A percentile compares a stretch with the other conserved stretches of the same genome.
phyloP scores from a whole-genome alignment of 176 grass and related monocot genomes.

The Panicum miliaceum region DNA sequence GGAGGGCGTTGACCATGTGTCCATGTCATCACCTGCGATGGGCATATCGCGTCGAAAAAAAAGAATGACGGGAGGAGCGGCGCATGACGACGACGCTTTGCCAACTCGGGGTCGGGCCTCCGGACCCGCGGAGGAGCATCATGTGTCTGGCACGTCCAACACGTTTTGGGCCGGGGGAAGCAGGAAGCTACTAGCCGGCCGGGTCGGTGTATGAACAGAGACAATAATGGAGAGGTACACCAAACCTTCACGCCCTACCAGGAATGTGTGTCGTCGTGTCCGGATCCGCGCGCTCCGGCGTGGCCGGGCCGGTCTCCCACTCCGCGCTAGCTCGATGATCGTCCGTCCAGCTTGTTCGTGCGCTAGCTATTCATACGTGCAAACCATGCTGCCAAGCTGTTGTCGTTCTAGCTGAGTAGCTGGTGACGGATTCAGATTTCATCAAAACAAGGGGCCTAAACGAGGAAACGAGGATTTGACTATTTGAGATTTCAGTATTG shows the following conservation, averaged over 20 bases:
- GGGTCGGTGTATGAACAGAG: background rate
- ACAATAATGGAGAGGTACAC: slow-evolving; percentile 16
- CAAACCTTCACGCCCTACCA: background rate
- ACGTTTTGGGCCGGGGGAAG: background rate
- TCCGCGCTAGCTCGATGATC: background rate
- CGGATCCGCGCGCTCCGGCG: too few species aligned
- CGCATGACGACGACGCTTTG: background rate
- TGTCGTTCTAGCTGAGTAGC: background rate
- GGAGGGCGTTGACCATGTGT: slow-evolving; percentile 1
- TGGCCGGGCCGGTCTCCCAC: background rate
- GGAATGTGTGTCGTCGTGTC: slow-evolving; percentile 3
- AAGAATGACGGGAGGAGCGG: background rate
- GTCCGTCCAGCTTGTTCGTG: background rate
- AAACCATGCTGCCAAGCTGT: background rate
- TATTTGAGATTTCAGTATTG: too few species aligned
- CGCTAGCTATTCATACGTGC: background rate
- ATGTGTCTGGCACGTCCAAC: slow-evolving; percentile 2
- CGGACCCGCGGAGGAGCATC: background rate
- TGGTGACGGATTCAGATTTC: too few species aligned
- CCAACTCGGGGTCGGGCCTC: background rate
- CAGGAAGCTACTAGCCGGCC: background rate
- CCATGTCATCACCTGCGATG: background rate
- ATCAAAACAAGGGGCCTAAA: background rate
- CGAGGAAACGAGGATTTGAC: background rate
- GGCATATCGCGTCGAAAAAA: background rate